Base-by-base conservation (phyloP, 2,329 filamentous ascomycete species). In the Dactylella cylindrospora region DNA sequence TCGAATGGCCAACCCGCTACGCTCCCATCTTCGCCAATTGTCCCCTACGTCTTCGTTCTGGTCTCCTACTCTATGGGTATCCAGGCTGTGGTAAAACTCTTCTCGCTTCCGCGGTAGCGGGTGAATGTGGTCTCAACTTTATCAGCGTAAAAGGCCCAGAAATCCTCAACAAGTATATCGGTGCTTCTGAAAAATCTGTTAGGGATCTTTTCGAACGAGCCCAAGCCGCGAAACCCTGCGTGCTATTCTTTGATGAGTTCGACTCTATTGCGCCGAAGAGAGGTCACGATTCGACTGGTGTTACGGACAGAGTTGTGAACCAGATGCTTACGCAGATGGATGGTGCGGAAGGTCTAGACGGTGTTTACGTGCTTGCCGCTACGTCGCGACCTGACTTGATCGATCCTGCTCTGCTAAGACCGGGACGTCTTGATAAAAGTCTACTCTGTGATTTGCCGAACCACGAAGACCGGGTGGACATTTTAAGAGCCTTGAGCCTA, bases 251-350 rank as follows among this genome's bases (percentile, higher is more conserved):
- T 71, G 93, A 98, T 71, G 93, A 98, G 72, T 98, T 98, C 70
- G 93, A 98, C 75, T 90, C 88, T 31, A 97, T 98, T 66, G 94
- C 94, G 0, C 93, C 93, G 2, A 98, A 97, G 74, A 82, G 93
- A 75, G 93, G 93, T 0, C 93, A 98, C 71, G 94, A 98, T 72
- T 93, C 86, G 1, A 98, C 93, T 0, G 93, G 94, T 66, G 94
- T 98, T n/a, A 98, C 93, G 0, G 94, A 98, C 73, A 84, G 94
- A 29, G 94, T 98, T 0, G 93, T 98, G 68, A 98, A 98, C 72
- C 94, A 98, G 77, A 83, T 98, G 54, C 80, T 98, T 8, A 98
- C 94, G 0, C 91, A 97, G 73, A 98, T 98, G 93, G 93, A 98
- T 70, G 93, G 93, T 70, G 93, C 93, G 0, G 94, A 98, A 73